phyloP scores from a whole-genome alignment of 495 filamentous ascomycete genomes.

The Trichoderma virens region DNA sequence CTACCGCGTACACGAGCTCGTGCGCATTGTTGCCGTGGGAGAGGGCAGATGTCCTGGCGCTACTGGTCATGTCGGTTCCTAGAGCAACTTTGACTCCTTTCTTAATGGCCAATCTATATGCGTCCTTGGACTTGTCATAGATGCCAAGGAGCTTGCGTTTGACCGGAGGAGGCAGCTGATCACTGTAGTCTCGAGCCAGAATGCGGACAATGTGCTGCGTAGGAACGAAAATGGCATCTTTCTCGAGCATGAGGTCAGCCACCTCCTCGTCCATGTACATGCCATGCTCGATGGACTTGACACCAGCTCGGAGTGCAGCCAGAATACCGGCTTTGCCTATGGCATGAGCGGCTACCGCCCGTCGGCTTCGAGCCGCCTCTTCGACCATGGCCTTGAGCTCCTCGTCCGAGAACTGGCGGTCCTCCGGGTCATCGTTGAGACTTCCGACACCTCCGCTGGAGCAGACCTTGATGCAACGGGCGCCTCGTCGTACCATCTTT shows the following conservation, averaged over 20 bases:
- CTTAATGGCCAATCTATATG: conserved; percentile 23
- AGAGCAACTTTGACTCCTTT: conserved; percentile 27
- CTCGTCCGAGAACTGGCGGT: conserved; percentile 27
- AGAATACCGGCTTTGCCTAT: conserved; percentile 32
- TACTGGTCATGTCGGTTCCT: conserved; percentile 18
- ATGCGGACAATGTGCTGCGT: conserved; percentile 18
- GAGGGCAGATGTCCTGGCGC: conserved; percentile 12
- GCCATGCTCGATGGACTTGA: conserved; percentile 34
- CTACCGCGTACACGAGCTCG: conserved; percentile 32
- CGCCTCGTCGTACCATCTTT: conserved; percentile 27
- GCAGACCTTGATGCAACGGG: conserved; percentile 33
- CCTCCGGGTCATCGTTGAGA: conserved; percentile 24
- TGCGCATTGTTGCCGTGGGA: conserved; percentile 31
- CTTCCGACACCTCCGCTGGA: conserved; percentile 29
- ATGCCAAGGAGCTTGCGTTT: conserved; percentile 21
- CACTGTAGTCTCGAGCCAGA: not conserved
- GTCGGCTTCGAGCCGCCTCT: conserved; percentile 25
- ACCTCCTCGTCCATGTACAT: conserved; percentile 25
- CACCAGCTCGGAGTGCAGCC: conserved; percentile 27
- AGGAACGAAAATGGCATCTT: conserved; percentile 23
- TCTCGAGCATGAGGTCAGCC: conserved; percentile 28
- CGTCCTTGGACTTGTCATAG: conserved; percentile 14
- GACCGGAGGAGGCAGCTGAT: conserved; percentile 13
- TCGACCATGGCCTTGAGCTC: conserved; percentile 32
- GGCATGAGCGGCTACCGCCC: conserved; percentile 29